Evolutionary conservation across 1,139 yeast genomes (phyloP).

Genomic region (Taphrina confusa): DNA sequence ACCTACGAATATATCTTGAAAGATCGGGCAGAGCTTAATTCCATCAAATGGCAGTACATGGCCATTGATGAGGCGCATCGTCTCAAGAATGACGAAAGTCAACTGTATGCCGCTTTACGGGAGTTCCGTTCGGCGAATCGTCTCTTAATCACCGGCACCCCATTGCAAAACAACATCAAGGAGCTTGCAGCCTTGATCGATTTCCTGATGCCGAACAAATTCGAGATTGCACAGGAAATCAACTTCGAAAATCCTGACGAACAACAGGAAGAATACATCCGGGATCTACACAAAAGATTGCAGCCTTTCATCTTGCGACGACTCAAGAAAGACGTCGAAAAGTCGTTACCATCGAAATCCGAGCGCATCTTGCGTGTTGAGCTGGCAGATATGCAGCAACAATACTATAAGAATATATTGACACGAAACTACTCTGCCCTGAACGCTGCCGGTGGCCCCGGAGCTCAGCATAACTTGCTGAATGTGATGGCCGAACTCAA

Average conservation of each 20-base stretch:
- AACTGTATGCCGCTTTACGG: conserved; percentile 80
- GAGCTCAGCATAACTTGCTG: conserved; percentile 76
- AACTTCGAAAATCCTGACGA: conserved; percentile 87
- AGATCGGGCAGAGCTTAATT: conserved; percentile 76
- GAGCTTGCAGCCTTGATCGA: conserved; percentile 94
- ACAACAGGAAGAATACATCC: conserved; percentile 84
- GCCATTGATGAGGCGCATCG: conserved; percentile 99
- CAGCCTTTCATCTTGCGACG: conserved; percentile 92
- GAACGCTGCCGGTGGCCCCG: conserved; percentile 76
- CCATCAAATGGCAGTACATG: conserved; percentile 88
- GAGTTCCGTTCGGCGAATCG: conserved; percentile 84
- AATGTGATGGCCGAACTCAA: conserved; percentile 94
- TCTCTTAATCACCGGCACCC: conserved; percentile 94
- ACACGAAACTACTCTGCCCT: conserved; percentile 89
- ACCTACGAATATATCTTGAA: conserved; percentile 95
- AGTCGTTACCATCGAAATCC: conserved; percentile 89
- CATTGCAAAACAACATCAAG: conserved; percentile 90
- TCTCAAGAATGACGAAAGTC: conserved; percentile 88
- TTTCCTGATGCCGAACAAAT: conserved; percentile 93
- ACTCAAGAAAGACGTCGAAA: conserved; percentile 94
- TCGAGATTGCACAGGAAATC: conserved; percentile 86
- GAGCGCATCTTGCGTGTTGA: conserved; percentile 95
- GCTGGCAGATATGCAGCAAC: conserved; percentile 90
- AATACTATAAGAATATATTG: conserved; percentile 87
- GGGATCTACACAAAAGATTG: conserved; percentile 75